Conservation (phyloP, 2,329 filamentous ascomycete genomes). For the Nemania sp. region DNA sequence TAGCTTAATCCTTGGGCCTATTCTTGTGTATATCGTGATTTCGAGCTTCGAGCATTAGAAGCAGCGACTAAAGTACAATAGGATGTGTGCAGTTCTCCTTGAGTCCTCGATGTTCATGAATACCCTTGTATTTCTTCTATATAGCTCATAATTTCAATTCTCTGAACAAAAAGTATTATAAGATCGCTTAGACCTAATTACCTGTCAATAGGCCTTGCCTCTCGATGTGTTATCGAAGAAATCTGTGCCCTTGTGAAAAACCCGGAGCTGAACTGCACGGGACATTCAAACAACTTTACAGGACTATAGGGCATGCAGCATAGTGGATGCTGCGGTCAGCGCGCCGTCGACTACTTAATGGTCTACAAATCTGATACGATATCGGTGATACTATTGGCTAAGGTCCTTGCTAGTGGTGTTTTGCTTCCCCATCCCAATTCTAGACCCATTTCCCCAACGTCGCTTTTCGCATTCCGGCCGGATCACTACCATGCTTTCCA, state of each 20-base stretch:
- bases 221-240: background rate
- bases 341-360: background rate
- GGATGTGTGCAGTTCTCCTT: background rate
- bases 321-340: constrained; percentile 7
- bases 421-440: background rate
- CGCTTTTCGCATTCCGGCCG: constrained; percentile 1
- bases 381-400: background rate
- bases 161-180: background rate
- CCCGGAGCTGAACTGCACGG: constrained; percentile 11
- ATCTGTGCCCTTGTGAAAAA: background rate
- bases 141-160: background rate
- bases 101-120: background rate
- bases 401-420: background rate
- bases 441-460: background rate
- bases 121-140: background rate
- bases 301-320: background rate
- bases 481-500: background rate
- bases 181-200: background rate
- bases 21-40: background rate
- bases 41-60: background rate
- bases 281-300: background rate
- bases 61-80: background rate
- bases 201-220: background rate
- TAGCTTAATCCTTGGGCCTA: background rate
- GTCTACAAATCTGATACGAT: background rate